Conservation (phyloP, 2,329 filamentous ascomycete species). For the Geosmithia morbida region DNA sequence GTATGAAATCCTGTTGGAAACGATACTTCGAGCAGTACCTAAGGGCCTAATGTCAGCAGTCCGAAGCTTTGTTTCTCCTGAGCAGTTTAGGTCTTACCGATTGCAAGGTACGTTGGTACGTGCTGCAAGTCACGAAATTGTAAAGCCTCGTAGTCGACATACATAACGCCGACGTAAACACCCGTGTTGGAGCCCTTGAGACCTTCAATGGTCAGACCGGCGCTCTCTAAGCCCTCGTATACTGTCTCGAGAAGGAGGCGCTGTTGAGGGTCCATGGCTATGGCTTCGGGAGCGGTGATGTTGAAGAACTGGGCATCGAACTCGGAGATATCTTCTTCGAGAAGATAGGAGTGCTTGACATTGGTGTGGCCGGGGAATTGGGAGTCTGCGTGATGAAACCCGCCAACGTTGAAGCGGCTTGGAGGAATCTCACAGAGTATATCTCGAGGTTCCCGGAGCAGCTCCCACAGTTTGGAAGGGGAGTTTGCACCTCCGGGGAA, state of each 20-base stretch:
- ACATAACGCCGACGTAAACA: conserved; percentile 15
- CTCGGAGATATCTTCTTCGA: conserved; percentile 19
- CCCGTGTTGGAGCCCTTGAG: conserved; percentile 10
- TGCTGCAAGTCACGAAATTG: conserved; percentile 26
- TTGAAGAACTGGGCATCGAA: conserved; percentile 23
- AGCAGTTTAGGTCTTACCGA: conserved; percentile 1
- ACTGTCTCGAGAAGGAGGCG: conserved; percentile 21
- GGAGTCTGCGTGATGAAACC: conserved; percentile 13
- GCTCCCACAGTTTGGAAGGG: conserved; percentile 20
- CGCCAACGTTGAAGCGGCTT: conserved; percentile 10
- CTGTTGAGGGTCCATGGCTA: conserved; percentile 26
- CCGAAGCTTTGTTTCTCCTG: too few species aligned
- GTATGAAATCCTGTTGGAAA: conserved; percentile 36
- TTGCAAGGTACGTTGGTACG: conserved; percentile 18
- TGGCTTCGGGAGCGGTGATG: conserved; percentile 21
- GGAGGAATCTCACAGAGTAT: conserved; percentile 14
- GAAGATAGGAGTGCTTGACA: conserved; percentile 13
- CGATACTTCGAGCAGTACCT: conserved; percentile 29
- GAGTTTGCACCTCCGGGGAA: conserved; percentile 18
- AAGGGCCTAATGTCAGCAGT: too few species aligned
- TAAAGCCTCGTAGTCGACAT: conserved; percentile 15
- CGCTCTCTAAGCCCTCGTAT: conserved; percentile 23
- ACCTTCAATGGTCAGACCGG: conserved; percentile 14
- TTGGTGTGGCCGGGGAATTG: conserved; percentile 12
- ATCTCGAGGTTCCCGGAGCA: conserved; percentile 14